Base-by-base conservation (phyloP, 352 stramenopile genomes). In the Phytophthora europaea region DNA sequence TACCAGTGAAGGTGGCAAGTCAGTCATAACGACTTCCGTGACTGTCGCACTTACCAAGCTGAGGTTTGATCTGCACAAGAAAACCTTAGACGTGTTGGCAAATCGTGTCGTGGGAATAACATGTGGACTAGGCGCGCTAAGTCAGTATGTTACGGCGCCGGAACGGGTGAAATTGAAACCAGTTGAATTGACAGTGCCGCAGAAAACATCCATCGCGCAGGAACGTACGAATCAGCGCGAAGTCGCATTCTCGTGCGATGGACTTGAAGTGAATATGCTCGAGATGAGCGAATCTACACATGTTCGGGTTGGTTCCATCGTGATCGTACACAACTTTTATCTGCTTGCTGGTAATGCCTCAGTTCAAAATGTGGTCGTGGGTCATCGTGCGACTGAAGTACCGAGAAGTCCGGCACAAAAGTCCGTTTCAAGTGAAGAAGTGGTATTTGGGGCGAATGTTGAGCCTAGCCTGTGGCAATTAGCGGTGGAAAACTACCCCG, bases 401-500 rank as follows among this genome's bases (percentile, higher is more conserved):
- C 20, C 31, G 26, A 34, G 55, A n/a, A 67, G 28, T 23, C 20
- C 40, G 3, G 67, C 47, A 20, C 56, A 65, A 16, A 51, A 59
- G 18, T 51, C 58, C 12, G 60, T 36, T 20, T 52, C 65, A 18
- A 67, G 56, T 4, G 89, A 96, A 83, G 75, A 91, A 70, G 79
- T 95, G 16, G 64, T 96, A 1, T 85, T 94, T 71, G 89, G 86
- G 15, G 82, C 79, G 7, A 83, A 88, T 67, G 77, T 67, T 16
- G 89, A 96, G 50, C 89, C 89, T 62, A 80, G 70, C 22, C 64
- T 89, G 38, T 96, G 89, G 89, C 88, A 94, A 71, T 48, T 94
- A 10, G 70, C 75, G 40, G 79, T 91, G 13, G 85, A 92, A 16
- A 95, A 91, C 28, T 90, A 90, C 40, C 83, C 85, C 15, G 85